phyloP scores from a whole-genome alignment of 1,284 basidiomycete genomes.

The Peniophora sp. region DNA sequence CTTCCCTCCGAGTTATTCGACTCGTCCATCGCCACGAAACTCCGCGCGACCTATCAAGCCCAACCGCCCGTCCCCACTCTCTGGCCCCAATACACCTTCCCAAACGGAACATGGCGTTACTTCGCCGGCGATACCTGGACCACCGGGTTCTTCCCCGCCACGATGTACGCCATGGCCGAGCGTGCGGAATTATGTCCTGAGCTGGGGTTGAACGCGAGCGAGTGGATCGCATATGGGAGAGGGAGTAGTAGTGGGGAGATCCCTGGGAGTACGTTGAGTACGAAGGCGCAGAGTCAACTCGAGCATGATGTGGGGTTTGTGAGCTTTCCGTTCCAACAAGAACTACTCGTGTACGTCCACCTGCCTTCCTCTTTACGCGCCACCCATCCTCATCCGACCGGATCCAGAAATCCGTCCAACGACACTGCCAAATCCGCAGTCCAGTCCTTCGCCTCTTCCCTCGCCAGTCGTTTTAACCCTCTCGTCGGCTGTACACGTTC shows the following conservation, averaged over 20 bases:
- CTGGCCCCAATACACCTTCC: constrained; percentile 55
- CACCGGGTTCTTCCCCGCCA: constrained; percentile 59
- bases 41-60: constrained; percentile 40
- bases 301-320: constrained; percentile 68
- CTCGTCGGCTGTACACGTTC: constrained; percentile 38
- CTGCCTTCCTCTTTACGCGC: background rate
- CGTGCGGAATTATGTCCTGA: constrained; percentile 39
- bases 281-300: constrained; percentile 35
- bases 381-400: background rate
- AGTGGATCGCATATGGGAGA: constrained; percentile 45
- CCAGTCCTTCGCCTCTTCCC: constrained; percentile 27
- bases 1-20: constrained; percentile 41
- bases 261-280: constrained; percentile 14
- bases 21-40: constrained; percentile 44
- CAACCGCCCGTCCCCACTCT: constrained; percentile 29
- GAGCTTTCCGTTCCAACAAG: constrained; percentile 50
- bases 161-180: constrained; percentile 49
- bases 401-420: constrained; percentile 28
- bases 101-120: constrained; percentile 41
- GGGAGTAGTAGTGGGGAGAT: constrained; percentile 42
- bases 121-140: constrained; percentile 57
- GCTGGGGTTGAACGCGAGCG: constrained; percentile 15
- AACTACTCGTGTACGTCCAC: constrained; percentile 23
- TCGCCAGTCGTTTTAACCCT: constrained; percentile 32
- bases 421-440: constrained; percentile 27